Base-by-base conservation (phyloP, 192 early-diverging fungal species). In the Dimargaris cristalligena region DNA sequence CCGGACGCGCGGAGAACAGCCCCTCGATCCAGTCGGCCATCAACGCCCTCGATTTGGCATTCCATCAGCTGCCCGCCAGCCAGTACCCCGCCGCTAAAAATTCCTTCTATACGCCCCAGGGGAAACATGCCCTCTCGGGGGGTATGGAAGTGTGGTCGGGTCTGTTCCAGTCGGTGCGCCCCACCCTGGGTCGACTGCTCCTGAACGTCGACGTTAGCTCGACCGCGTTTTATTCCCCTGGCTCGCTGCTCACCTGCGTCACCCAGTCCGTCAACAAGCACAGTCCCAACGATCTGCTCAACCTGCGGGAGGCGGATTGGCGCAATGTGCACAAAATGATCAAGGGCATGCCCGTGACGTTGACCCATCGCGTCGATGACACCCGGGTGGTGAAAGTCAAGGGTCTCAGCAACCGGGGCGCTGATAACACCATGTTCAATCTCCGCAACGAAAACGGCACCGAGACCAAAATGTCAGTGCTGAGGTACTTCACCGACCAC, bases 91-190 rank as follows among this genome's bases (percentile, higher is more conserved):
- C 82, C 29, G 85, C 91, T 52, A 83, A 87, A 14, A 78, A 91
- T 0, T 95, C 90, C 32, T 95, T 97, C 74, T 95, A 87, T 63
- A 95, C 89, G 0, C 79, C 84, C n/a, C 72, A 78, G 14, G 76
- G 74, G 59, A 64, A 68, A 1, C 52, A 46, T 38, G 52, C 58
- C 32, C 74, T 80, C 0, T 70, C 65, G 4, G 85, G 90, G 50
- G 90, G 92, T 18, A 77, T 84, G 25, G 88, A 93, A 74, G 80
- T 91, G 4, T 93, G 92, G 92, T 83, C 84, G 64, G 94, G 94
- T 18, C 91, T 87, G 65, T 92, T 91, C 61, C 90, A 93, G 54
- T 88, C 85, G 32, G 78, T 91, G 33, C 76, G 87, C 10, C 90
- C 91, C 6, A 74, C 85, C 26, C 34, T 64, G n/a, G 87, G 87